These are phyloP conservation scores for Eucalyptus erythrocorys DNA, from an alignment of 345 rosid genomes.

Conservation along the genomic window DNA sequence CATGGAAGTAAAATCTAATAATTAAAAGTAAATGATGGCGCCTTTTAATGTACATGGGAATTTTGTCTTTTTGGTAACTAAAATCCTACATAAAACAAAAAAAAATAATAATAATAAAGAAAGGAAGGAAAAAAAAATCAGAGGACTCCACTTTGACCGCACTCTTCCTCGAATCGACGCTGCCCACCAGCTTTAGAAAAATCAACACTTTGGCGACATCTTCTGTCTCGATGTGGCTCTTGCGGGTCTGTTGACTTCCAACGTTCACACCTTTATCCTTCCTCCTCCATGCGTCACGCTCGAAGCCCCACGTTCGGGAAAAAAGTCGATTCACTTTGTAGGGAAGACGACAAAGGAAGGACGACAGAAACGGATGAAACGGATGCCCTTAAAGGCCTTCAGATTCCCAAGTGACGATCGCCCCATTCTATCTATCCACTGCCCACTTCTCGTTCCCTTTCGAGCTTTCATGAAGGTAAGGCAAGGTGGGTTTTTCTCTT, in stretches of 20 bases:
- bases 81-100: no score
- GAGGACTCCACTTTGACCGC: not conserved
- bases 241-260: not conserved
- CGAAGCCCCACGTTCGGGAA: not conserved
- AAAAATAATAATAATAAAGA: no score
- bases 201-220: not conserved
- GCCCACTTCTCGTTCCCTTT: not conserved
- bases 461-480: not conserved
- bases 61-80: not conserved
- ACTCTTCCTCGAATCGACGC: not conserved
- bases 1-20: not conserved
- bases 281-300: not conserved
- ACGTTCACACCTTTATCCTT: not conserved
- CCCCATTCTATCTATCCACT: not conserved
- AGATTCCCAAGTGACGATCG: not conserved
- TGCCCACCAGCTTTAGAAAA: not conserved
- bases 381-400: accelerated
- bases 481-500: not conserved
- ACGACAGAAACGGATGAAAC: not conserved
- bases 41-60: not conserved
- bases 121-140: not conserved
- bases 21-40: not conserved
- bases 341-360: not conserved
- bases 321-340: not conserved
- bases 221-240: not conserved